Evolutionary conservation across 2,329 filamentous ascomycete genomes (phyloP), one percentile per base, ranked within the genome.

Genomic region (Capronia coronata): DNA sequence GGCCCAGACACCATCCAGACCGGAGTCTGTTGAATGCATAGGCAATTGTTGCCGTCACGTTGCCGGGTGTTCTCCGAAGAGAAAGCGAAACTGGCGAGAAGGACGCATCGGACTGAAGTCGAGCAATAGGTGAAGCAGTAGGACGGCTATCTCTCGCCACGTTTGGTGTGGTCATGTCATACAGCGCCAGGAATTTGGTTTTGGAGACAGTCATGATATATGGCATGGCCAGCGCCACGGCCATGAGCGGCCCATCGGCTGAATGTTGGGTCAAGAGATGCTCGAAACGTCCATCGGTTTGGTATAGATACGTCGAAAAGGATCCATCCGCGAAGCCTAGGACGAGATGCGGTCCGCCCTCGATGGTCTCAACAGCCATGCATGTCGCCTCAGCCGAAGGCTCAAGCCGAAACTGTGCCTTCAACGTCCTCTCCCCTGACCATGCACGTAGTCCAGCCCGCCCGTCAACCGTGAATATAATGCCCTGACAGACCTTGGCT

Each of bases 1-100:
- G 79, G 1, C 89, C 90, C 13, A 95, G 78, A 6, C 86, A 89
- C 87, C 90, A 96, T 22, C 89, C 89, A 37, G 81, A 82, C 2
- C 83, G 74, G 59, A 82, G 80, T 1, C 86, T 85, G 13, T 84
- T 82, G 57, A 94, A 81, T 0, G 87, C 86, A 65, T 94, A 96
- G 1, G 87, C 90, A 51, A 96, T 86, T 0, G 87, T 89, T 1
- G 87, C 85, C 16, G 87, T 79, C 14, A 87, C 78, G 9, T 78
- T 70, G 0, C 78, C 65, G 11, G 80, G 80, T 21, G 75, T 77
- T n/a, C 38, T 44, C 30, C 89, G 80, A 30, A 97, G 78, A 0
- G 87, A 91, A n/a, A 95, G 70, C 0, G 88, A 87, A 8, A 94
- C 71, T 1, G 90, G 90, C 2, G 84, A 78, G 62, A 83, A 80